Conservation (phyloP, 139 green algal genomes). For the Chlorella sp. region DNA sequence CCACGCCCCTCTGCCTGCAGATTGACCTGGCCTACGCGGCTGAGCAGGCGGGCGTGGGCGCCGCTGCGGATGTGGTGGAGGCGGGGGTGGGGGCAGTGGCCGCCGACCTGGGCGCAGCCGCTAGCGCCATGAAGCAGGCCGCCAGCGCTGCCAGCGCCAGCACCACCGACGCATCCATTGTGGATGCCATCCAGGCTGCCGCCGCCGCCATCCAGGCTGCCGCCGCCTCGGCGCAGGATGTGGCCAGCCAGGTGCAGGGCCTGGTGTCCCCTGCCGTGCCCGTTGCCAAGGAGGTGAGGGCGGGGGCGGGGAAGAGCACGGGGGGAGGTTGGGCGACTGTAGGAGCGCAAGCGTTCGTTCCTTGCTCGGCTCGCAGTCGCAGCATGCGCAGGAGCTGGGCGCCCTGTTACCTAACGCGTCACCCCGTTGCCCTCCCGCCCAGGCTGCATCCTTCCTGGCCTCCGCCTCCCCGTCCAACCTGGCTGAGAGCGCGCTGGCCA, state of each 20-base stretch:
- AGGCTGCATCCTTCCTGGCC: slow-evolving; percentile 53
- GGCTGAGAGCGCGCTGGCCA: slow-evolving; percentile 43
- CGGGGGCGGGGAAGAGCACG: background rate
- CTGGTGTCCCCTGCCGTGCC: background rate
- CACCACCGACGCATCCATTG: background rate
- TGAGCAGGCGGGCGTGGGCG: no score
- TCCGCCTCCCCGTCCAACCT: background rate
- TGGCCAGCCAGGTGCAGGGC: background rate
- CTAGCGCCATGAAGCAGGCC: background rate
- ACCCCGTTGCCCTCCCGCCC: slow-evolving; percentile 36
- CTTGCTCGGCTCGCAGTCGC: no score
- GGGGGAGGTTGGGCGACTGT: no score
- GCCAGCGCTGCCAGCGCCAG: background rate
- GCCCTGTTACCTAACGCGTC: background rate
- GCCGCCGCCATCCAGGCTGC: background rate
- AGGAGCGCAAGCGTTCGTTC: no score
- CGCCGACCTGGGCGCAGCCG: background rate
- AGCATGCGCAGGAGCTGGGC: no score
- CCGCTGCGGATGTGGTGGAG: no score
- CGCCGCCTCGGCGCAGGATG: background rate
- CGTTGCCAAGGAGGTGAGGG: background rate
- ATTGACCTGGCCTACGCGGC: no score
- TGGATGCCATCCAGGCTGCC: background rate
- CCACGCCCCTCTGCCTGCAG: no score
- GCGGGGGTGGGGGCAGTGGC: background rate